Conservation (phyloP, 148 eudicot species). For the Simmondsia chinensis region DNA sequence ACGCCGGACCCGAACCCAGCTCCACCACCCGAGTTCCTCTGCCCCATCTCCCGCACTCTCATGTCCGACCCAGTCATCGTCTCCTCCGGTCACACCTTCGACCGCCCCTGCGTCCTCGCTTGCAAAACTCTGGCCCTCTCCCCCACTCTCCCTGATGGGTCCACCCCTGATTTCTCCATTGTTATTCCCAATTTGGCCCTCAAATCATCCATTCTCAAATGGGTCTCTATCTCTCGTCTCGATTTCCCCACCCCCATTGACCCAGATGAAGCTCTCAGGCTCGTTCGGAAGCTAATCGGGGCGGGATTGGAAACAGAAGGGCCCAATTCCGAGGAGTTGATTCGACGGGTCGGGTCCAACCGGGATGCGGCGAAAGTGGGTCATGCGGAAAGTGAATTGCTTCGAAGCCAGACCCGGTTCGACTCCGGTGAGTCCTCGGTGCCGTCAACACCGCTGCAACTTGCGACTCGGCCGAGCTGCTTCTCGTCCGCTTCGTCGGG, state of each 20-base stretch:
- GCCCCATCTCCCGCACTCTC: slow-evolving; percentile 56
- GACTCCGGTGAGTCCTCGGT: slow-evolving; percentile 41
- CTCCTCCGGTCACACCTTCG: slow-evolving; percentile 82
- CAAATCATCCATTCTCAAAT: slow-evolving; percentile 53
- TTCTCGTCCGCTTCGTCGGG: slow-evolving; percentile 57
- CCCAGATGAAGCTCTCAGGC: slow-evolving; percentile 27
- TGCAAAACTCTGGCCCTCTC: slow-evolving; percentile 37
- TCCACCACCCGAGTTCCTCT: slow-evolving; percentile 39
- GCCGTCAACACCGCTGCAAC: slow-evolving; percentile 39
- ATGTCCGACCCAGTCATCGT: slow-evolving; percentile 90
- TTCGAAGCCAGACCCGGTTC: slow-evolving; percentile 19
- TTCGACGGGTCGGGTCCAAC: not conserved
- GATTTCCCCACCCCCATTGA: slow-evolving; percentile 36
- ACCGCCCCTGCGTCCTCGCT: slow-evolving; percentile 57
- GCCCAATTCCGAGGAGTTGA: not conserved
- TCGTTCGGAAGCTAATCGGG: slow-evolving; percentile 23
- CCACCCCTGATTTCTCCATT: slow-evolving; percentile 41
- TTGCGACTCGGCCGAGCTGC: slow-evolving; percentile 58
- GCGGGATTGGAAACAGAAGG: not conserved
- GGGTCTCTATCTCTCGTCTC: slow-evolving; percentile 21
- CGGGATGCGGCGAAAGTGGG: not conserved
- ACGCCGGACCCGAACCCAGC: not conserved
- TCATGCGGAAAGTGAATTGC: slow-evolving; percentile 19
- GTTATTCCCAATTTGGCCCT: slow-evolving; percentile 71
- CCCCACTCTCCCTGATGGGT: slow-evolving; percentile 41